Evolutionary conservation across 768 basidiomycete species (phyloP).

Genomic region (Termitomyces heimii): DNA sequence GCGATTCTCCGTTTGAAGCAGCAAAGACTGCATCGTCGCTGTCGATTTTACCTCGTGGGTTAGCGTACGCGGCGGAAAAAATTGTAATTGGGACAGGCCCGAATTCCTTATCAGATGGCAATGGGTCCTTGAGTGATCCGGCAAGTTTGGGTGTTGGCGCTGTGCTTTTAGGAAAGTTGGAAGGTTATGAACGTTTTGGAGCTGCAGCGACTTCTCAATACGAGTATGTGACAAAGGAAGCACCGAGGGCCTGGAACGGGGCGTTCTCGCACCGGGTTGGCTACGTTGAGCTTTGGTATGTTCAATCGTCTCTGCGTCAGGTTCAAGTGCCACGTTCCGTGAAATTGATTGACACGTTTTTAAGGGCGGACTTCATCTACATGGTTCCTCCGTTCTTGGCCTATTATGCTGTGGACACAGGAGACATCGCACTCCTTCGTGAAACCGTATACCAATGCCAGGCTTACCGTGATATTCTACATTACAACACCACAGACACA

Average conservation of each 20-base stretch:
- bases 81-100: background rate
- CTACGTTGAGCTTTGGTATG: background rate
- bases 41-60: background rate
- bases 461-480: conserved; percentile 42
- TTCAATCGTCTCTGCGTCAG: background rate
- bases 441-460: conserved; percentile 42
- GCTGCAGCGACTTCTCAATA: conserved; percentile 34
- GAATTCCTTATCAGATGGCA: conserved; percentile 29
- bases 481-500: conserved; percentile 14
- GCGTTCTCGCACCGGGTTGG: conserved; percentile 51
- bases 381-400: conserved; percentile 56
- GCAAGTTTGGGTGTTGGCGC: conserved; percentile 33
- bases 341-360: background rate
- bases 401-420: conserved; percentile 38
- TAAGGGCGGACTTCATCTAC: conserved; percentile 50
- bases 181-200: conserved; percentile 10
- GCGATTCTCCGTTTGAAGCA: conserved; percentile 16
- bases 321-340: background rate
- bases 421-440: conserved; percentile 28
- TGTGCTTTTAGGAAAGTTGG: conserved; percentile 33
- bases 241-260: conserved; percentile 32
- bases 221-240: conserved; percentile 32
- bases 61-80: background rate
- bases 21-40: background rate
- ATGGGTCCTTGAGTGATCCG: conserved; percentile 35